Conservation (phyloP, 2,329 filamentous ascomycete genomes). For the Coniochaeta sp. region DNA sequence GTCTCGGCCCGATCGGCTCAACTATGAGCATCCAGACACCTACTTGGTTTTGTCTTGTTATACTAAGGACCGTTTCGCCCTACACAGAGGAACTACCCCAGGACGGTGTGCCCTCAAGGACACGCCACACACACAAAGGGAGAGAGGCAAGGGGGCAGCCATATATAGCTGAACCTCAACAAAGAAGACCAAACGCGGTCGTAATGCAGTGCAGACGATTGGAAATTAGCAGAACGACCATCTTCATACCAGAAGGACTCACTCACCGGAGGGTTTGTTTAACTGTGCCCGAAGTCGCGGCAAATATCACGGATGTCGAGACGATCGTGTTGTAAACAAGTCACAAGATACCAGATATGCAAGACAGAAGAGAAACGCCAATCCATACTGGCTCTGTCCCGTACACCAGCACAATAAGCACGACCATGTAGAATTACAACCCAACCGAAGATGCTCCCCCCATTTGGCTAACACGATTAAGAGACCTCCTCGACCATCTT, state of each 20-base stretch:
- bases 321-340: not conserved
- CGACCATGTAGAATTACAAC: not conserved
- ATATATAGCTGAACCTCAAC: not conserved
- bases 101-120: not conserved
- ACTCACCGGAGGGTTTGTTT: not conserved
- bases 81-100: not conserved
- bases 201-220: not conserved
- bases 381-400: not conserved
- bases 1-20: not conserved
- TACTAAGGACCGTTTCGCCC: not conserved
- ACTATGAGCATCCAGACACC: not conserved
- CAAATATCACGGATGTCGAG: not conserved
- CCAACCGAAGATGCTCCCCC: not conserved
- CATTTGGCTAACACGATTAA: constrained; percentile 14
- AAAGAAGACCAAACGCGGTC: not conserved
- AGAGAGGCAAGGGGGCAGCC: not conserved
- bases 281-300: not conserved
- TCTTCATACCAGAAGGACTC: not conserved
- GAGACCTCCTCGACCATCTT: constrained; percentile 51
- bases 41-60: not conserved
- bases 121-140: not conserved
- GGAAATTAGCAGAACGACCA: not conserved
- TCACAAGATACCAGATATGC: not conserved
- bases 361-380: not conserved
- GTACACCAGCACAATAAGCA: not conserved